Evolutionary conservation across 1,284 basidiomycete species (phyloP).

Genomic region (Ceratobasidium sp.): DNA sequence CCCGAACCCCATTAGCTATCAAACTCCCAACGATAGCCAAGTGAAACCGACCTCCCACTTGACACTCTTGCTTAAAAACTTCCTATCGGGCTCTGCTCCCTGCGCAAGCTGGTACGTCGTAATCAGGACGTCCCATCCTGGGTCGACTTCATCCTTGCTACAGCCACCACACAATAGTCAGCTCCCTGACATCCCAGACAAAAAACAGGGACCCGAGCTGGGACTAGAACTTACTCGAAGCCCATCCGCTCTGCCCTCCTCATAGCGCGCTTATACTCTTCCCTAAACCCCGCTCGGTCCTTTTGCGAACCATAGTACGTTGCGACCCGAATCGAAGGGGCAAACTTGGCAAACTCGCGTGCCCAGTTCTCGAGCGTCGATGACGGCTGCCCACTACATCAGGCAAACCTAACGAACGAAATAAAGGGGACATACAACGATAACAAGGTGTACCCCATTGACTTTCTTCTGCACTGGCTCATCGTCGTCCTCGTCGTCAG

Average conservation of each 20-base stretch:
- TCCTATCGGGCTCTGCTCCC: conserved; percentile 86
- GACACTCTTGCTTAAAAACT: conserved; percentile 85
- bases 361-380: conserved; percentile 99
- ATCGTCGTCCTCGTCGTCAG: conserved; percentile 1
- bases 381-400: conserved; percentile 60
- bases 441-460: conserved; percentile 89
- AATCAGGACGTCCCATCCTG: conserved; percentile 91
- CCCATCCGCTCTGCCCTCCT: conserved; percentile 46
- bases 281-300: conserved; percentile 82
- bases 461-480: conserved; percentile 65
- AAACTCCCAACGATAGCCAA: background rate
- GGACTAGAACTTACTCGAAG: conserved; percentile 9
- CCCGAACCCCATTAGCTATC: conserved; percentile 15
- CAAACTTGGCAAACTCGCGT: conserved; percentile 93
- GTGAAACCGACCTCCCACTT: conserved; percentile 81
- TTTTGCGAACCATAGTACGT: conserved; percentile 95
- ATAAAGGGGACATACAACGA: conserved; percentile 78
- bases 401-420: conserved; percentile 20
- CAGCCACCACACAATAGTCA: conserved; percentile 62
- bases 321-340: conserved; percentile 85
- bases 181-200: background rate
- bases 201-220: background rate
- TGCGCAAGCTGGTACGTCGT: conserved; percentile 97
- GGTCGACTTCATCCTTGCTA: conserved; percentile 59
- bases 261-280: conserved; percentile 61